Percentiles rank a stretch among this genome's conserved stretches.
These are phyloP conservation scores for Antitrichia curtipendula DNA, from an alignment of 225 moss, liverwort and hornwort genomes.

Conservation along the genomic window DNA sequence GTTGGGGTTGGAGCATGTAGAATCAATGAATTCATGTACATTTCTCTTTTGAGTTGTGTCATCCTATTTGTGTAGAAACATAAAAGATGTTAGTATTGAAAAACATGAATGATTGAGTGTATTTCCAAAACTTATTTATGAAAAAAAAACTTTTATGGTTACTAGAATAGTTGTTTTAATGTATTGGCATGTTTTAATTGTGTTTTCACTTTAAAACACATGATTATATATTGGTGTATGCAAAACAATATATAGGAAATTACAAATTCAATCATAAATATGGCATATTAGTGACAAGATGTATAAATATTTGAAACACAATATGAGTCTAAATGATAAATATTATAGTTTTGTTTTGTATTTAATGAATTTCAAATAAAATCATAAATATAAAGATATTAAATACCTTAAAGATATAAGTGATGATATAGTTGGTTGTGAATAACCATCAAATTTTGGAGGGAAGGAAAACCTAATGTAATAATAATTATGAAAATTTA, in stretches of 20 bases:
- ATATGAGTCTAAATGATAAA: no score
- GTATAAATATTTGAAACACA: no score
- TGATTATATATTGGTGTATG: background rate
- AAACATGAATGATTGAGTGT: no score
- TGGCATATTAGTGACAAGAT: background rate
- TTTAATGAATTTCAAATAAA: background rate
- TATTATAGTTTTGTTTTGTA: no score
- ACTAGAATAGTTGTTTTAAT: no score
- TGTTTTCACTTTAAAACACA: background rate
- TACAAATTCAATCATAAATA: no score
- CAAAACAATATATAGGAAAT: no score
- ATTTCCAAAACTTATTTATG: background rate
- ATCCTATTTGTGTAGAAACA: background rate
- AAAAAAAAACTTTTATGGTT: no score
- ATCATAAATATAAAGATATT: no score
- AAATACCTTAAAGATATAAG: background rate
- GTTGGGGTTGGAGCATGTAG: background rate
- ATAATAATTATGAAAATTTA: background rate
- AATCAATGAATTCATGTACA: constrained; percentile 5
- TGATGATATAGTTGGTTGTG: constrained; percentile 10
- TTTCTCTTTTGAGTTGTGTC: constrained; percentile 9
- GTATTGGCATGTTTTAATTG: no score
- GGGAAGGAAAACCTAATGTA: background rate
- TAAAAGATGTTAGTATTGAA: fast-evolving
- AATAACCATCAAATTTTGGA: background rate